A percentile compares a stretch with the other conserved stretches of the same genome.
Evolutionary conservation across 495 filamentous ascomycete genomes (phyloP).

Genomic region (Friedmanniomyces endolithicus): DNA sequence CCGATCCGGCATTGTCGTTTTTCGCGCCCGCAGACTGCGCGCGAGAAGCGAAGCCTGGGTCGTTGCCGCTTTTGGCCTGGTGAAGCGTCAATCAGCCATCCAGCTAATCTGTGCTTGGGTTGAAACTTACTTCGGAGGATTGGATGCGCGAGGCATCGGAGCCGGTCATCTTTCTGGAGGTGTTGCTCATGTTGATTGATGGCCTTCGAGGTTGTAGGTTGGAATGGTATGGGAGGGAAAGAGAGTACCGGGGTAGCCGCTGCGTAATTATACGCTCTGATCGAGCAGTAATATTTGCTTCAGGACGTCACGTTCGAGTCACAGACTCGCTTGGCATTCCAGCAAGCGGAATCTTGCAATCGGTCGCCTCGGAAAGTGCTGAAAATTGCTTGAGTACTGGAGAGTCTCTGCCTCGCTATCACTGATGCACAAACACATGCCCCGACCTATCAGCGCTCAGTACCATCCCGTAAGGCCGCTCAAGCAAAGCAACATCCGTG

Average conservation of each 20-base stretch:
- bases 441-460: slow-evolving; percentile 85
- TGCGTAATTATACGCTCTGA: background rate
- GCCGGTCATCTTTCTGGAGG: background rate
- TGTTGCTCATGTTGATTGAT: background rate
- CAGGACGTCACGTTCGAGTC: background rate
- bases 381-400: too few species aligned
- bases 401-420: too few species aligned
- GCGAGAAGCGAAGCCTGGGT: background rate
- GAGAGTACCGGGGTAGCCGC: background rate
- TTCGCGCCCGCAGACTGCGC: background rate
- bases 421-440: slow-evolving; percentile 81
- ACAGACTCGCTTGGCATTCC: background rate
- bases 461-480: slow-evolving; percentile 84
- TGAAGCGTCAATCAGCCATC: background rate
- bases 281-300: background rate
- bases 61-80: slow-evolving; percentile 4
- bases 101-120: background rate
- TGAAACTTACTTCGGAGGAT: background rate
- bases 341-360: background rate
- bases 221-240: background rate
- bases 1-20: background rate
- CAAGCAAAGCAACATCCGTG: slow-evolving; percentile 74
- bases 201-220: background rate
- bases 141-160: slow-evolving; percentile 4
- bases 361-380: background rate